phyloP scores from a whole-genome alignment of 2,329 filamentous ascomycete species.

The Achaetomium macrosporum region DNA sequence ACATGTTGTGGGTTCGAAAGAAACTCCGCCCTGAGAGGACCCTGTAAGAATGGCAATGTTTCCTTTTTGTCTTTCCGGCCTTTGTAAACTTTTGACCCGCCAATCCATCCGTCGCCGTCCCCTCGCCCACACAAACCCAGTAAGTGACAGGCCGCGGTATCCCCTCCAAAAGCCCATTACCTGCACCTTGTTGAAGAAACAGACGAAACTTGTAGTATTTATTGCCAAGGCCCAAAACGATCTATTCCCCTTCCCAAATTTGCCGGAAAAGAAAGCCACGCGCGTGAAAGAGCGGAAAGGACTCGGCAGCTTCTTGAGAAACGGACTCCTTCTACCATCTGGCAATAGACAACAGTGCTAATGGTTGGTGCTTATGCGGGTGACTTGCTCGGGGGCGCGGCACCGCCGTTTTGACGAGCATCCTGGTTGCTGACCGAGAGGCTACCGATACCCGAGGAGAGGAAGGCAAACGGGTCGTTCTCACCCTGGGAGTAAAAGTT shows the following conservation, averaged over 20 bases:
- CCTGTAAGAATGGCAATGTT: conserved; percentile 28
- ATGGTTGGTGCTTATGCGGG: conserved; percentile 41
- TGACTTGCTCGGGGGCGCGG: conserved; percentile 53
- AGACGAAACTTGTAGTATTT: conserved; percentile 37
- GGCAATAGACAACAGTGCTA: conserved; percentile 10
- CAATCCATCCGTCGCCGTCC: conserved; percentile 26
- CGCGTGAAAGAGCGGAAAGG: conserved; percentile 14
- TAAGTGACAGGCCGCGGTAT: conserved; percentile 21
- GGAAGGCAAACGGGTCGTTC: conserved; percentile 73
- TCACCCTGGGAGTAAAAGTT: conserved; percentile 62
- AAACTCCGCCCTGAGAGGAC: conserved; percentile 27
- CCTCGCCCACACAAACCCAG: conserved; percentile 26
- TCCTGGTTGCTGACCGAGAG: conserved; percentile 65
- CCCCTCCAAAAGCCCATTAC: conserved; percentile 37
- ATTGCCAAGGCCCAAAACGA: conserved; percentile 39
- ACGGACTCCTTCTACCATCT: conserved; percentile 2
- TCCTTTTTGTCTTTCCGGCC: conserved; percentile 39
- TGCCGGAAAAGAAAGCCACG: conserved; percentile 27
- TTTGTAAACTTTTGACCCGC: conserved; percentile 34
- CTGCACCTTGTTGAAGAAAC: conserved; percentile 36
- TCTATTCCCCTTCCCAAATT: conserved; percentile 37
- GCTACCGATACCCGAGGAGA: conserved; percentile 66
- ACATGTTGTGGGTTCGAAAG: conserved; percentile 24
- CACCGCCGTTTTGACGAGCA: conserved; percentile 56
- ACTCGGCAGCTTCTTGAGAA: conserved; percentile 1